Base-by-base conservation (phyloP, 1,284 basidiomycete species). In the Ceratobasidium sp. region DNA sequence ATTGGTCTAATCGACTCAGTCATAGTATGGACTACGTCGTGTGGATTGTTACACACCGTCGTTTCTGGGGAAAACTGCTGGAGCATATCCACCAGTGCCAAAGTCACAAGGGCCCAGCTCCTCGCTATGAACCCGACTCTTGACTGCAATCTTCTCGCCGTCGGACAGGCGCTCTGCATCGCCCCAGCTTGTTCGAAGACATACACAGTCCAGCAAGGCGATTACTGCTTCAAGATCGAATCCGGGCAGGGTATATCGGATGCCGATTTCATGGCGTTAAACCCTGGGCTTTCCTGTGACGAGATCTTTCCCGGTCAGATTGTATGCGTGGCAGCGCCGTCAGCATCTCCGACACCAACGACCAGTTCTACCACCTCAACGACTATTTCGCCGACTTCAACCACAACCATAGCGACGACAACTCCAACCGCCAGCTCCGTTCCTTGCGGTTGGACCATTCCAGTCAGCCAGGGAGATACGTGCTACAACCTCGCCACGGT, bases 401-500 rank as follows among this genome's bases (percentile, higher is more conserved):
- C 33, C 33, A 41, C 59, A 3, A 6, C 24, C 24, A 9, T 19
- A 9, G 19, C 45, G 9, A 59, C 57, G 15, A 15, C 57, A 11
- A 31, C 22, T 33, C 57, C 57, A 24, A 9, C 27, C 11, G 47
- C 47, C 8, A 67, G 47, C 19, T n/a, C n/a, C 22, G 27, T 19
- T 24, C 45, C 45, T 9, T 67, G 50, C 31, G 31, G 50, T 7
- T 22, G n/a, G 5, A 29, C 24, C 7, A 67, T 71, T 6, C 53
- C 66, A 11, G 54, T 71, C 29, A 71, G 27, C 33, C 27, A 54
- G n/a, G 51, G 51, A 5, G 66, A 71, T 45, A 71, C 66, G 4
- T 71, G 66, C 51, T 71, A 54, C 53, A 44, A 71, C 66, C 66
- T 71, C 4, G 66, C 66, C 9, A 56, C 51, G n/a, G 66, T 14